Evolutionary conservation across 352 stramenopile species (phyloP), one percentile per base, ranked within the genome.

Genomic region (Pythium sukuiense): DNA sequence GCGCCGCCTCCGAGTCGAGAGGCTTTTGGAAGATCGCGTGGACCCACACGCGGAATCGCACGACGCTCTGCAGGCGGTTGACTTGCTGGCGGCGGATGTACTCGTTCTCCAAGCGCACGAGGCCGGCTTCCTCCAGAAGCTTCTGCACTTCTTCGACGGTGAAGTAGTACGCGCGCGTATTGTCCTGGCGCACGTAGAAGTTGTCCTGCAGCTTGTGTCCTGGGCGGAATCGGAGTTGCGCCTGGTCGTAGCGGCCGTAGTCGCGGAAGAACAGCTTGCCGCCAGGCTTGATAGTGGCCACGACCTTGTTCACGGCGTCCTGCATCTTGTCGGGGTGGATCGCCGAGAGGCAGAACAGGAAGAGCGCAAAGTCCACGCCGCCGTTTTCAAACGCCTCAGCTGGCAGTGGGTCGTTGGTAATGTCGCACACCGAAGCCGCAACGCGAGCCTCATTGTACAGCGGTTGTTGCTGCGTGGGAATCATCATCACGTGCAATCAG

Each of bases 101-200:
- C 63, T 94, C 81, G 67, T 90, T 89, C 69, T 96, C 87, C 6
- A 93, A 61, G 11, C 64, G 26, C 39, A 85, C 73, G 37, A 96
- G 74, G 0, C 88, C 88, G 13, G 80, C 84, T 1, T 72, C 65
- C 0, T 67, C 73, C 53, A 92, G 88, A 27, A 96, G 63, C n/a
- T 80, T 61, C 27, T 76, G 59, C n/a, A 96, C 59, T 70, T 96
- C 83, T 30, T 94, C 83, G 6, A 77, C 88, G 48, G 87, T 92
- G 57, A 99, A 99, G 73, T 98, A 99, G 76, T 98, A 99, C 63
- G 92, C 96, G 30, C 92, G 89, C 4, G 96, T 99, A 63, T 97
- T 97, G 80, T 98, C 96, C 68, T 96, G 82, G 59, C 97, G 94
- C 39, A 96, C 84, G 78, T 98, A 99, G 49, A 97, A 98, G 67